These are phyloP conservation scores for Cercospora sesami DNA, from an alignment of 2,329 filamentous ascomycete genomes.

Conservation along the genomic window DNA sequence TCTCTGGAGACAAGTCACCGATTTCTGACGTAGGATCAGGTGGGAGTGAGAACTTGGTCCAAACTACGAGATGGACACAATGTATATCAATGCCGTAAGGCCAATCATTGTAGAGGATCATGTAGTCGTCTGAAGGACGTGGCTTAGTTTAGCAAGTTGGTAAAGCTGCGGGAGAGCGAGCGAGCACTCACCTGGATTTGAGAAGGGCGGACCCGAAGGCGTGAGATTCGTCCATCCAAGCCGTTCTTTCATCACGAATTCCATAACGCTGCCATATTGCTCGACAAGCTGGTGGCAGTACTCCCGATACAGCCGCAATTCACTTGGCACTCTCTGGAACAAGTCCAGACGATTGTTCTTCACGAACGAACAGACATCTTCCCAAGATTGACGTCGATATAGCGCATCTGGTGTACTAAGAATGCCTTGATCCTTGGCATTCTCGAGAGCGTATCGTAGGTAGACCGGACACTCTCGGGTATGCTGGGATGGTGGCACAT, in stretches of 20 bases:
- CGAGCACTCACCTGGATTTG: constrained; percentile 2
- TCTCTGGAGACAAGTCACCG: constrained; percentile 66
- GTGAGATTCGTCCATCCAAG: constrained; percentile 63
- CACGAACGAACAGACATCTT: constrained; percentile 64
- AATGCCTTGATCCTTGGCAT: constrained; percentile 67
- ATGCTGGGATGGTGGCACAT: constrained; percentile 65
- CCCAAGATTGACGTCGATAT: constrained; percentile 68
- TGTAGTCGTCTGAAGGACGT: constrained; percentile 46
- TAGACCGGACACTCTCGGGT: constrained; percentile 70
- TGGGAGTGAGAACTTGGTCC: constrained; percentile 82
- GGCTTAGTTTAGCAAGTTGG: background rate
- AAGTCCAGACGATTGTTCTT: constrained; percentile 67
- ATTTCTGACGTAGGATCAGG: constrained; percentile 60
- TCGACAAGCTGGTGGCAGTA: constrained; percentile 65
- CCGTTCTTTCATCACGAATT: constrained; percentile 70
- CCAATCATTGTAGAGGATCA: constrained; percentile 87
- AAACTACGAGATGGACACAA: constrained; percentile 84
- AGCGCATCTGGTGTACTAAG: constrained; percentile 68
- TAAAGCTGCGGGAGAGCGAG: background rate
- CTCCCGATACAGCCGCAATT: constrained; percentile 74
- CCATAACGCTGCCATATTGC: constrained; percentile 73
- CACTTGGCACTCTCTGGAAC: constrained; percentile 74
- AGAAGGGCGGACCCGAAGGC: constrained; percentile 1
- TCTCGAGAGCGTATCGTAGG: constrained; percentile 56
- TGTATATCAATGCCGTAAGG: constrained; percentile 79